A percentile compares a stretch with the other conserved stretches of the same genome.
phyloP scores from a whole-genome alignment of 306 rosid genomes.

The Spatholobus suberectus region DNA sequence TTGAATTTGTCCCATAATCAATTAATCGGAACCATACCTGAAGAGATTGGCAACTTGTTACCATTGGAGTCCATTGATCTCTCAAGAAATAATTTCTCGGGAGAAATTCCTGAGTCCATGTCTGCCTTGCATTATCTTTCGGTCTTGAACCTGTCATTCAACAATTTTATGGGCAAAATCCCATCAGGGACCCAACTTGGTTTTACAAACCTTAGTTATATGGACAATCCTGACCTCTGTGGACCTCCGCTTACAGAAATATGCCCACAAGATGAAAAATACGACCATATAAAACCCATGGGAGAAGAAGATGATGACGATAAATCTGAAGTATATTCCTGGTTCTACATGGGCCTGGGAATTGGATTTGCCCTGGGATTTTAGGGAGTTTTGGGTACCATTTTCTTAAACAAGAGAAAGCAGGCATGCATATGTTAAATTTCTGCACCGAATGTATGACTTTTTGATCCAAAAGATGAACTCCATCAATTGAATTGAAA shows the following conservation, averaged over 20 bases:
- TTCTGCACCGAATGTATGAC: too few species aligned
- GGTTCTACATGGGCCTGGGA: not conserved
- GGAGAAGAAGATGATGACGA: not conserved
- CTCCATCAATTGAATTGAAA: not conserved
- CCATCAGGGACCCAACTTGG: slow-evolving; percentile 27
- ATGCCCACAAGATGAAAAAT: not conserved
- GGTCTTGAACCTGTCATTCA: not conserved
- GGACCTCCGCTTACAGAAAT: not conserved
- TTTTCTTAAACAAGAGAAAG: not conserved
- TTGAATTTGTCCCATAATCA: slow-evolving; percentile 46
- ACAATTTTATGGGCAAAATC: not conserved
- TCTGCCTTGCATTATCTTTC: not conserved
- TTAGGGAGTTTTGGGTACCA: not conserved
- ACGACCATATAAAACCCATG: not conserved
- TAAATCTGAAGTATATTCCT: not conserved
- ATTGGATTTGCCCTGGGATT: slow-evolving; percentile 17
- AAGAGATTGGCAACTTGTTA: slow-evolving; percentile 20
- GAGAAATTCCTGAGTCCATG: not conserved
- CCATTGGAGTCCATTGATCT: slow-evolving; percentile 37
- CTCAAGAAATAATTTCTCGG: slow-evolving; percentile 3
- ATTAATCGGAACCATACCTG: slow-evolving; percentile 36
- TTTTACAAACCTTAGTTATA: not conserved
- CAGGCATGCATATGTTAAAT: not conserved
- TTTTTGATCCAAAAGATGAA: too few species aligned
- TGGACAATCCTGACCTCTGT: not conserved